A percentile compares a stretch with the other conserved stretches of the same genome.
Evolutionary conservation across 2,329 filamentous ascomycete genomes (phyloP).

Genomic region (Dactylellina sp.): DNA sequence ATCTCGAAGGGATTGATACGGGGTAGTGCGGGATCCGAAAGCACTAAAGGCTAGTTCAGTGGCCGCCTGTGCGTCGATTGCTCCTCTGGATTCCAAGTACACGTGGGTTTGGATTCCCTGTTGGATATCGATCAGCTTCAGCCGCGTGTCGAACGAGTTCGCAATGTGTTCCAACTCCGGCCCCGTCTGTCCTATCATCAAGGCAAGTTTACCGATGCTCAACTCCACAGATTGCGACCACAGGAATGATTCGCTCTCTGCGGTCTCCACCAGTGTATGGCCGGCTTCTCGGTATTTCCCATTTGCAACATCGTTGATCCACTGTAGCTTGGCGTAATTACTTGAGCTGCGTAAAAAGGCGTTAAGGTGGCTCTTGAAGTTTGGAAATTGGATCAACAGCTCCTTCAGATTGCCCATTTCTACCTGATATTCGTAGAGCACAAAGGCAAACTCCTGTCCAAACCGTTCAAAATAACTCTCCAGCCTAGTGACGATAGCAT

Average conservation of each 20-base stretch:
- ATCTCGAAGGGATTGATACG: constrained; percentile 64
- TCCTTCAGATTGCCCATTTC: constrained; percentile 73
- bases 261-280: constrained; percentile 76
- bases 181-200: constrained; percentile 64
- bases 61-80: constrained; percentile 83
- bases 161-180: constrained; percentile 65
- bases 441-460: constrained; percentile 75
- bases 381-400: constrained; percentile 70
- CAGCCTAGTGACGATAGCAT: constrained; percentile 63
- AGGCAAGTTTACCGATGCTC: constrained; percentile 84
- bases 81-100: constrained; percentile 73
- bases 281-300: constrained; percentile 80
- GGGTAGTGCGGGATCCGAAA: constrained; percentile 63
- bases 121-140: constrained; percentile 81
- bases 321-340: constrained; percentile 81
- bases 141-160: constrained; percentile 71
- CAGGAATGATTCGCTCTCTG: constrained; percentile 78
- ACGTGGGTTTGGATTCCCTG: constrained; percentile 80
- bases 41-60: constrained; percentile 79
- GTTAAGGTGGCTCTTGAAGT: constrained; percentile 78
- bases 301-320: constrained; percentile 93
- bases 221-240: constrained; percentile 96
- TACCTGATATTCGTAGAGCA: constrained; percentile 83
- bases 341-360: constrained; percentile 79
- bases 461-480: constrained; percentile 72